phyloP scores from a whole-genome alignment of 345 rosid species.

The Microcos paniculata region DNA sequence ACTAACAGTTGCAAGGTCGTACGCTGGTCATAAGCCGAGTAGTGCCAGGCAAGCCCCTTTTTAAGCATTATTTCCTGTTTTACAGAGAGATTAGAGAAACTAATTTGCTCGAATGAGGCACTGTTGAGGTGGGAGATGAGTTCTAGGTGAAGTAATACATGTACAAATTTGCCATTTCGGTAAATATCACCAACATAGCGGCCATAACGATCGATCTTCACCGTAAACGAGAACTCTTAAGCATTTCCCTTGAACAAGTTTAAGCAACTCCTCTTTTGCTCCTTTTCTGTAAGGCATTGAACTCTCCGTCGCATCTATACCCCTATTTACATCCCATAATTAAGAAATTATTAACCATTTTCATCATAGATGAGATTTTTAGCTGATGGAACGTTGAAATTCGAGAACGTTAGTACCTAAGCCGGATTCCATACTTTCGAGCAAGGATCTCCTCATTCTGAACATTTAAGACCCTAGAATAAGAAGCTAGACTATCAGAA shows the following conservation, averaged over 20 bases:
- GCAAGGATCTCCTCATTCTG: slow-evolving; percentile 70
- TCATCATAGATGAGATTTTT: neutral
- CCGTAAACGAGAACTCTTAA: slow-evolving; percentile 31
- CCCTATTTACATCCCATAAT: slow-evolving; percentile 33
- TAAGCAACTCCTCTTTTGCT: slow-evolving; percentile 41
- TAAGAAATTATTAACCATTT: neutral
- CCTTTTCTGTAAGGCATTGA: slow-evolving; percentile 49
- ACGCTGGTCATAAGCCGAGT: slow-evolving; percentile 64
- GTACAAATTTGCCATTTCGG: slow-evolving; percentile 65
- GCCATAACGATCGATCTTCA: slow-evolving; percentile 48
- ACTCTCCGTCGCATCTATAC: slow-evolving; percentile 58
- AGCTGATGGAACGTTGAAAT: neutral
- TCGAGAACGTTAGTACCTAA: slow-evolving; percentile 38
- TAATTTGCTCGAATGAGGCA: neutral
- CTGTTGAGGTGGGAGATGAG: neutral
- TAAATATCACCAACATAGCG: slow-evolving; percentile 76
- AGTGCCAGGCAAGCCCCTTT: slow-evolving; percentile 89
- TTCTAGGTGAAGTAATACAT: slow-evolving; percentile 30
- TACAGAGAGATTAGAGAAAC: neutral
- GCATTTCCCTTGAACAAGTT: slow-evolving; percentile 27
- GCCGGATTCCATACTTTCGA: slow-evolving; percentile 63
- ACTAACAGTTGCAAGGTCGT: slow-evolving; percentile 53
- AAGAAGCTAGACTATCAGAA: neutral
- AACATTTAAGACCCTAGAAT: slow-evolving; percentile 40
- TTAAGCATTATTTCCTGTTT: slow-evolving; percentile 71